phyloP scores from a whole-genome alignment of 768 basidiomycete species.

The Lentinula detonsa region DNA sequence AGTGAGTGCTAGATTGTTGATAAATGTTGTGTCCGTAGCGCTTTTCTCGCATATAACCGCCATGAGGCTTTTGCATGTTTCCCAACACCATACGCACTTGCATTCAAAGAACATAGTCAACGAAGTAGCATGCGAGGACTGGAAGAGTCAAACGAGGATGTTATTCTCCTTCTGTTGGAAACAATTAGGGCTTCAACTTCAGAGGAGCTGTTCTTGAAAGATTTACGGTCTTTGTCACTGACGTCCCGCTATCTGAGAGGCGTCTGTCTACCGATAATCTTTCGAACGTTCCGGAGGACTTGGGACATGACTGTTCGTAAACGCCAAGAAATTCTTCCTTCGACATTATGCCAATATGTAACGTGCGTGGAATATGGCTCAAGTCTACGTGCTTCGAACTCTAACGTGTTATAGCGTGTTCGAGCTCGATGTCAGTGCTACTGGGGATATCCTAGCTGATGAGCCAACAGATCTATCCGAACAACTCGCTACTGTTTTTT shows the following conservation, averaged over 20 bases:
- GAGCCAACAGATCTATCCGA: conserved; percentile 4
- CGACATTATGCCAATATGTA: conserved; percentile 4
- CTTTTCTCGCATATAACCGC: background rate
- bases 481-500: background rate
- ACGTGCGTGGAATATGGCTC: background rate
- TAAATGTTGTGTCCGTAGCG: background rate
- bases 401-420: background rate
- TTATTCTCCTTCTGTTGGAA: conserved; percentile 1
- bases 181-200: conserved; percentile 2
- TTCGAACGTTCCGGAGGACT: background rate
- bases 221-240: conserved; percentile 4
- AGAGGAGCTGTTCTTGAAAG: background rate
- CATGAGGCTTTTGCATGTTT: conserved; percentile 4
- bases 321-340: background rate
- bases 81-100: background rate
- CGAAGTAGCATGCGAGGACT: background rate
- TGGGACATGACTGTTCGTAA: background rate
- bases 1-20: background rate
- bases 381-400: background rate
- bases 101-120: background rate
- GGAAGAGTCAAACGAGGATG: background rate
- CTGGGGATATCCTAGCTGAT: background rate
- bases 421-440: conserved; percentile 2
- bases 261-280: conserved; percentile 2
- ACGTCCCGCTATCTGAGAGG: conserved; percentile 2